phyloP scores from a whole-genome alignment of 805 yeast genomes.

The Spathaspora hagerdaliae region DNA sequence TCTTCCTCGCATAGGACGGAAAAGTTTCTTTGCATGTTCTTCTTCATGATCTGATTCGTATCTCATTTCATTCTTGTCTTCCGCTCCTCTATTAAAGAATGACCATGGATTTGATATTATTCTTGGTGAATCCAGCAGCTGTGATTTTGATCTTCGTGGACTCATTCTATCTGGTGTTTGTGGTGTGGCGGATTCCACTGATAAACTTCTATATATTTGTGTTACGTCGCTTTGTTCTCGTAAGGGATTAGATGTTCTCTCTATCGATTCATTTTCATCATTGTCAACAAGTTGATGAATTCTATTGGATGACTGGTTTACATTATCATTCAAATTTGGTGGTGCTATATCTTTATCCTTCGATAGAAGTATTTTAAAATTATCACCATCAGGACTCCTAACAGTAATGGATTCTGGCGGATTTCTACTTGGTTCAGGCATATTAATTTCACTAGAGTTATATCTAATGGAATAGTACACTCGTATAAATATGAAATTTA shows the following conservation, averaged over 20 bases:
- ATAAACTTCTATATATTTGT: slow-evolving; percentile 12
- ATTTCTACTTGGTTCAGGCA: too few species aligned
- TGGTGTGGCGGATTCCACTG: slow-evolving; percentile 1
- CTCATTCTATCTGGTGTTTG: not conserved
- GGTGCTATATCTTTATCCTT: too few species aligned
- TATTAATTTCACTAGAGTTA: too few species aligned
- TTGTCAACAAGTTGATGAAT: too few species aligned
- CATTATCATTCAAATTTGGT: too few species aligned
- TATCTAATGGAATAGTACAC: too few species aligned
- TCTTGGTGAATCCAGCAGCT: slow-evolving; percentile 15
- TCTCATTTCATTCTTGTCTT: slow-evolving; percentile 30
- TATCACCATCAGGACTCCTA: too few species aligned
- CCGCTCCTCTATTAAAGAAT: slow-evolving; percentile 19
- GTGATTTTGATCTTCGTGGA: not conserved
- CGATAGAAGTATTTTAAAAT: too few species aligned
- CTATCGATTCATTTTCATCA: not conserved
- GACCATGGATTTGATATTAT: slow-evolving; percentile 28
- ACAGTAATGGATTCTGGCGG: too few species aligned
- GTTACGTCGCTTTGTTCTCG: slow-evolving; percentile 12
- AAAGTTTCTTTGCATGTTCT: slow-evolving; percentile 1
- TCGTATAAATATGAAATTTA: too few species aligned
- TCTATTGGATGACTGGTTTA: too few species aligned
- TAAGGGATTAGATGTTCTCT: slow-evolving; percentile 1
- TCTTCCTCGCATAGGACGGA: slow-evolving; percentile 5
- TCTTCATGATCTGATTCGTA: slow-evolving; percentile 28